Base-by-base conservation (phyloP, 2,329 filamentous ascomycete species). In the Sporothrix curviconia region DNA sequence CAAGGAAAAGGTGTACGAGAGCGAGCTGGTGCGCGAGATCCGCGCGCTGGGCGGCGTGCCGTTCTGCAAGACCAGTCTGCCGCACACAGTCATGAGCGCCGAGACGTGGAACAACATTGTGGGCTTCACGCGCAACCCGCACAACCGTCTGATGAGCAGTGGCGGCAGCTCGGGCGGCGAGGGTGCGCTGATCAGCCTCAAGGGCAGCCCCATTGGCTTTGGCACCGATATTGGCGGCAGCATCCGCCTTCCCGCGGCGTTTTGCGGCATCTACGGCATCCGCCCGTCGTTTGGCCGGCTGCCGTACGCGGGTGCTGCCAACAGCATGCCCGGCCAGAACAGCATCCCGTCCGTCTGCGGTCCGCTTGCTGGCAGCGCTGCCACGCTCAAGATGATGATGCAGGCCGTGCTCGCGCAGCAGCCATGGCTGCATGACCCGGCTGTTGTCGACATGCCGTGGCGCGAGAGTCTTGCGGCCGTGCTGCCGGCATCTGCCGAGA, bases 361-460 rank as follows among this genome's bases (percentile, higher is more conserved):
- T 86, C 12, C 86, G 85, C 0, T 83, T 84, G 0, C 67, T 0
- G 79, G 78, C 0, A 82, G 79, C 1, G 69, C 79, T 1, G 73
- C 75, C 1, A 78, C 77, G 0, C 64, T 88, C 12, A 76, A 76
- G 39, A 68, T 89, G 4, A 55, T 59, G 2, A 74, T 83, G 2
- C 77, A 82, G 63, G 71, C 78, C 0, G 66, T 89, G 2, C 70
- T 90, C 1, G 73, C 72, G 12, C 77, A 77, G 32, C 64, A 81
- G 55, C 86, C 86, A 0, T 90, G 86, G 87, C 69, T 82, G 1
- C 71, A 80, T 61, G 86, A 90, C 66, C 85, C 86, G 0, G 70
- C 84, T 0, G 83, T 85, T 0, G 70, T 83, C 40, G 82, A 86
- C 19, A 73, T 90, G 1, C 86, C 85, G 0, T 90, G 85, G 79